Percentiles rank a stretch among this genome's conserved stretches.
These are phyloP conservation scores for Metarhizium brunneum DNA, from an alignment of 2,329 filamentous ascomycete species.

Conservation along the genomic window DNA sequence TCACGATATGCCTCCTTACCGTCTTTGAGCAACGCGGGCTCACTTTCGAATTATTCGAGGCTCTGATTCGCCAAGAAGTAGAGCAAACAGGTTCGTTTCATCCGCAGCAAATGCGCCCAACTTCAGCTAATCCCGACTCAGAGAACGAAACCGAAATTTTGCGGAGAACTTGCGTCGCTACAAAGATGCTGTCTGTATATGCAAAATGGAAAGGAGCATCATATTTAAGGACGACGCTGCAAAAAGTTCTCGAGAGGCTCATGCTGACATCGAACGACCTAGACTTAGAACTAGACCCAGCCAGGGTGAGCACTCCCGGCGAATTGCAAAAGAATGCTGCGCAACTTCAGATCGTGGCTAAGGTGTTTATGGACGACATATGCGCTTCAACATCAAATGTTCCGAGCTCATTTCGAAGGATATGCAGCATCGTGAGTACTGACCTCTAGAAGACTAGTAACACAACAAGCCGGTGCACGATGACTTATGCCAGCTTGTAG, in stretches of 20 bases:
- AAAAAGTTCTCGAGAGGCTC: slow-evolving; percentile 57
- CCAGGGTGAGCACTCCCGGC: slow-evolving; percentile 48
- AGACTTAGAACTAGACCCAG: slow-evolving; percentile 58
- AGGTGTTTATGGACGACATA: slow-evolving; percentile 64
- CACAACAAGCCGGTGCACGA: not conserved
- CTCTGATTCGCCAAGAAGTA: slow-evolving; percentile 59
- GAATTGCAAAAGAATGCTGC: slow-evolving; percentile 58
- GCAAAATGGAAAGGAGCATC: slow-evolving; percentile 60
- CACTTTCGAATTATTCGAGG: slow-evolving; percentile 54
- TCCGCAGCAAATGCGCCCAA: not conserved
- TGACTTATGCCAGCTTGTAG: slow-evolving; percentile 17
- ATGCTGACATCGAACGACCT: slow-evolving; percentile 59
- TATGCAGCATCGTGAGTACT: slow-evolving; percentile 52
- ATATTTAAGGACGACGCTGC: slow-evolving; percentile 55
- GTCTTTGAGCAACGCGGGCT: slow-evolving; percentile 60
- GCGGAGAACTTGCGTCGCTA: slow-evolving; percentile 60
- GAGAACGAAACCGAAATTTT: slow-evolving; percentile 61
- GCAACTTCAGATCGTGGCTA: slow-evolving; percentile 57
- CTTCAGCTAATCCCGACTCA: slow-evolving; percentile 14
- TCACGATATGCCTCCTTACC: slow-evolving; percentile 57
- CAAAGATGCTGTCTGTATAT: slow-evolving; percentile 63
- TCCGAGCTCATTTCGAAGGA: slow-evolving; percentile 54
- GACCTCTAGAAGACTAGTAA: not conserved
- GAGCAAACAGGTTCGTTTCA: slow-evolving; percentile 46
- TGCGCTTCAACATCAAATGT: slow-evolving; percentile 53